These are phyloP conservation scores for Neofusicoccum sp. DNA, from an alignment of 2,329 filamentous ascomycete species.

Conservation along the genomic window DNA sequence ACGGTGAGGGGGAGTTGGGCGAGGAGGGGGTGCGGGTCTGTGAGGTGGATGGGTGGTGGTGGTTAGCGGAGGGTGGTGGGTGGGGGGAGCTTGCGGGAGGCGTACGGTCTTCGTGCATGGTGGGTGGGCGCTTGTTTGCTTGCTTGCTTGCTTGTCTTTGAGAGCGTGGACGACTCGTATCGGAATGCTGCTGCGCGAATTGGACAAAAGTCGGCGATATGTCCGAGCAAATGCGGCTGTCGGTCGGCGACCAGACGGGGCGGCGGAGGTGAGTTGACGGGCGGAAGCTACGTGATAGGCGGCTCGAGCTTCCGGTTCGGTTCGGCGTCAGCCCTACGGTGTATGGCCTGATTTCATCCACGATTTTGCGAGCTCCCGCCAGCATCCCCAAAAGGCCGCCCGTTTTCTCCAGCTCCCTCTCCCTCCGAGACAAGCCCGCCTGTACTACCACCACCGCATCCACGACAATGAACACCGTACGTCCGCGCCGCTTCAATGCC, in stretches of 20 bases:
- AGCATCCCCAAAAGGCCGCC: not conserved
- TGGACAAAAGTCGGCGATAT: not conserved
- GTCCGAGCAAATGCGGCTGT: not conserved
- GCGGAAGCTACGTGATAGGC: constrained; percentile 6
- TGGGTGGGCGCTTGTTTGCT: not conserved
- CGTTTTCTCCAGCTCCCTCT: constrained; percentile 1
- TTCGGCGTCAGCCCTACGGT: constrained; percentile 11
- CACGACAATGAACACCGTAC: constrained; percentile 54
- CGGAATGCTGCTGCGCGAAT: not conserved
- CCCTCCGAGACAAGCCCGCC: not conserved
- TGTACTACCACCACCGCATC: not conserved
- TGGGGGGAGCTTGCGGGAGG: constrained; percentile 12
- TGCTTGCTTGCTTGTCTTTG: too few species aligned
- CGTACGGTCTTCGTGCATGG: constrained; percentile 34
- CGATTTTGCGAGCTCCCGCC: constrained; percentile 7
- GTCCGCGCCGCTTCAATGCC: constrained; percentile 21
- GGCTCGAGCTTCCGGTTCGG: constrained; percentile 11
- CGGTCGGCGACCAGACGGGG: not conserved
- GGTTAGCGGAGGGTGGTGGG: constrained; percentile 12
- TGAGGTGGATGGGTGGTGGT: not conserved
- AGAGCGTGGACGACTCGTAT: not conserved
- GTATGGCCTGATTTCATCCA: constrained; percentile 17
- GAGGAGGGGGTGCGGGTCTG: constrained; percentile 74
- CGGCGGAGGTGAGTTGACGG: not conserved
- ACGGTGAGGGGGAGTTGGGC: constrained; percentile 91